Conservation (phyloP, 129 eudicot species). For the Artemisia tridentata region DNA sequence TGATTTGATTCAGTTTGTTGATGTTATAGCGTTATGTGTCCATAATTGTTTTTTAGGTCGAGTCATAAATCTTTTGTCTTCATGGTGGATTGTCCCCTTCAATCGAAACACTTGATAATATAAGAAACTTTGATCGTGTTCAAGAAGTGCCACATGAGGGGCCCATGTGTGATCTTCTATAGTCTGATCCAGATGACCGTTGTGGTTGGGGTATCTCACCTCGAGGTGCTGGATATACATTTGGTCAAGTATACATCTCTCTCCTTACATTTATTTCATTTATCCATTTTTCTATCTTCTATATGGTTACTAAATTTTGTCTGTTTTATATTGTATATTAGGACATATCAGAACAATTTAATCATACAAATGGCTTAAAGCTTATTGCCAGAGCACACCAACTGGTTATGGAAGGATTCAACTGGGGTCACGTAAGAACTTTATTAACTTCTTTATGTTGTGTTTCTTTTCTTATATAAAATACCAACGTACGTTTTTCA, state of each 20-base stretch:
- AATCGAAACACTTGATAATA: conserved; percentile 78
- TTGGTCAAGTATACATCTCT: conserved; percentile 69
- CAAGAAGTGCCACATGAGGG: conserved; percentile 99
- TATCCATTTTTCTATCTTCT: background rate
- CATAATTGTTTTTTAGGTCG: conserved; percentile 47
- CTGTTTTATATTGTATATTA: conserved; percentile 27
- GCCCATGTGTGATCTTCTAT: conserved; percentile 91
- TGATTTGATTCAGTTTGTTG: background rate
- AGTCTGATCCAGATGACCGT: conserved; percentile 97
- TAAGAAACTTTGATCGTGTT: conserved; percentile 82
- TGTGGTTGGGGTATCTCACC: conserved; percentile 98
- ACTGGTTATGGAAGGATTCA: conserved; percentile 95
- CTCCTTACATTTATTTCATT: background rate
- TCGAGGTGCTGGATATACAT: conserved; percentile 90
- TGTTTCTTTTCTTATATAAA: background rate
- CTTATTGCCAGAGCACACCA: conserved; percentile 98
- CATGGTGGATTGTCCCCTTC: conserved; percentile 96
- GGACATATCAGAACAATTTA: conserved; percentile 95
- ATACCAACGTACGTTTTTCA: no score
- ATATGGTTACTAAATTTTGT: background rate
- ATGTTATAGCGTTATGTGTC: background rate
- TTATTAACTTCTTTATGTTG: background rate
- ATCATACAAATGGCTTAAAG: conserved; percentile 79
- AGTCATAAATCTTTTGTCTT: conserved; percentile 87
- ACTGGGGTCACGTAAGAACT: conserved; percentile 84